These are phyloP conservation scores for Hygrophila difformis DNA, from an alignment of 257 asterid genomes.

Conservation along the genomic window DNA sequence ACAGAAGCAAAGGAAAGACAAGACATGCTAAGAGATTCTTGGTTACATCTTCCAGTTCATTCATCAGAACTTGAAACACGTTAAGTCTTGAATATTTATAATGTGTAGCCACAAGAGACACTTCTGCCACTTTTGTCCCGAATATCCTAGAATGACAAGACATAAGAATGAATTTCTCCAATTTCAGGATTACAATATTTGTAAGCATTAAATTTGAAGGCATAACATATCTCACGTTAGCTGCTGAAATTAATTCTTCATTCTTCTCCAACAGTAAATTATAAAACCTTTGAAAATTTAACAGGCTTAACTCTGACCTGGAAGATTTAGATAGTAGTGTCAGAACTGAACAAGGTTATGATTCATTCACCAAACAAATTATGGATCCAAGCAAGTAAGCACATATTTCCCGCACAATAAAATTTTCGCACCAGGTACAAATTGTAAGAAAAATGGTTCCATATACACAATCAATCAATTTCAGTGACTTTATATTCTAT, in stretches of 20 bases:
- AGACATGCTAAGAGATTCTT: no score
- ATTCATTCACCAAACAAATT: not conserved
- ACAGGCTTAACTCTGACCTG: conserved; percentile 78
- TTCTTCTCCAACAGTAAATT: conserved; percentile 63
- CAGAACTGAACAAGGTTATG: no score
- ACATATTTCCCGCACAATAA: not conserved
- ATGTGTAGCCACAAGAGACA: conserved; percentile 83
- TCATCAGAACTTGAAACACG: conserved; percentile 81
- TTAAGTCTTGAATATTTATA: conserved; percentile 78
- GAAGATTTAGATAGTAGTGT: conserved; percentile 13
- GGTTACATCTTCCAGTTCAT: conserved; percentile 88
- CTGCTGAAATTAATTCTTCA: conserved; percentile 64
- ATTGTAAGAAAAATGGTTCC: no score
- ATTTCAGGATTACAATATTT: no score
- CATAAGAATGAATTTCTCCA: no score
- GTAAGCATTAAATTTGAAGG: no score
- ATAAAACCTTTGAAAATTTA: conserved; percentile 82
- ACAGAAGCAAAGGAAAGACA: no score
- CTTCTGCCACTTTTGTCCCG: conserved; percentile 81
- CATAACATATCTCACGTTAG: conserved; percentile 57
- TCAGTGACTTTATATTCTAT: no score
- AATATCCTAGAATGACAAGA: conserved; percentile 45
- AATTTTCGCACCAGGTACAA: not conserved
- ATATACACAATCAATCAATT: no score
- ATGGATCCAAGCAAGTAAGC: conserved; percentile 2